A percentile compares a stretch with the other conserved stretches of the same genome.
Evolutionary conservation across 768 basidiomycete species (phyloP).

Genomic region (Suillus weaverae): DNA sequence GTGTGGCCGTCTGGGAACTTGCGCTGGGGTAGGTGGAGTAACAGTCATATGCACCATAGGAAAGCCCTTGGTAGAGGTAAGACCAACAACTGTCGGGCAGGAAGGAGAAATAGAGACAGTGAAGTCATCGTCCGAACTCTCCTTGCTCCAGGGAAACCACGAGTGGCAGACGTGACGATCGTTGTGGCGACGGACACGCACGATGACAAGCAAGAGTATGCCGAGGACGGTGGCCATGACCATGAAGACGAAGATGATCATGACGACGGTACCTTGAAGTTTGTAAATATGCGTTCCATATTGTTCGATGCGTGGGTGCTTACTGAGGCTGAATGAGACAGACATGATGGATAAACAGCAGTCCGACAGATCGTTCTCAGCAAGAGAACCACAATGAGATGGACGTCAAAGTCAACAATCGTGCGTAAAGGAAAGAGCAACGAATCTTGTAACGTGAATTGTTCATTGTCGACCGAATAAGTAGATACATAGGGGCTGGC

Average conservation of each 20-base stretch:
- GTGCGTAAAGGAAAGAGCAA: neutral
- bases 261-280: neutral
- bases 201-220: neutral
- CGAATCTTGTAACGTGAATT: neutral
- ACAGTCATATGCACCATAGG: conserved; percentile 10
- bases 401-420: neutral
- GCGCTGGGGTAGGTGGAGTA: conserved; percentile 14
- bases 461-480: neutral
- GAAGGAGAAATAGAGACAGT: conserved; percentile 6
- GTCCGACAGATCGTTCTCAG: neutral
- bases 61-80: neutral
- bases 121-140: neutral
- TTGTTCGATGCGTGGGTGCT: neutral
- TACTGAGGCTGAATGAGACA: neutral
- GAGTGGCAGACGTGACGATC: neutral
- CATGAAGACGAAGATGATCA: neutral
- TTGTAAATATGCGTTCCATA: neutral
- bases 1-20: neutral
- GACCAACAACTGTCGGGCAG: conserved; percentile 7
- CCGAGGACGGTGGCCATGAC: neutral
- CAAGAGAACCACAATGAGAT: neutral
- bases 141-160: conserved; percentile 1
- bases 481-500: neutral
- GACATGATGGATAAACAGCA: neutral
- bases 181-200: neutral